Base-by-base conservation (phyloP, 192 early-diverging fungal species). In the Podila clonocystis region DNA sequence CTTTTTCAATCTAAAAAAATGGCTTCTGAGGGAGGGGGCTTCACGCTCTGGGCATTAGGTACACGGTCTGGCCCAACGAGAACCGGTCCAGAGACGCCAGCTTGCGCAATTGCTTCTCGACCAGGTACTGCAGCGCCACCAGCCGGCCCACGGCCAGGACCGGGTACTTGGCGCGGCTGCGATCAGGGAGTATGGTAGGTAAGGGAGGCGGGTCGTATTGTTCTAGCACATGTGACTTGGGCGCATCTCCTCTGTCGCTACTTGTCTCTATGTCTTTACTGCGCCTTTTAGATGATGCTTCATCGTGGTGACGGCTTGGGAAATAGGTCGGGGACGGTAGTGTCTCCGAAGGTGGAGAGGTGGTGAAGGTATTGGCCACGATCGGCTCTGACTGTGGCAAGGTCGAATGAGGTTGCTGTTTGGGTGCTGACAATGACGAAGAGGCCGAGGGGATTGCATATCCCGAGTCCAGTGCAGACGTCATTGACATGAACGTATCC, bases 121-220 rank as follows among this genome's bases (percentile, higher is more conserved):
- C 62, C 50, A 72, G 52, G 62, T 34, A 72, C 50, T 72, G 70
- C 17, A 72, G 36, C 15, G 70, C 70, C 49, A 63, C 30, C 61
- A 72, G 11, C 8, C 34, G 49, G 9, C 61, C 62, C 17, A 63
- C 62, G 0, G 62, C 62, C 4, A 58, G 26, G 24, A 63, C 41
- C 17, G 62, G 70, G n/a, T 71, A 57, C 9, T 57, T 52, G 9
- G 61, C 20, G 28, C 62, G 63, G 1, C 13, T 19, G 0, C 48
- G 34, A 31, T 55, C 50, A 9, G 19, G 6, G 36, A 20, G n/a
- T 29, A 24, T 3, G 34, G n/a, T 1, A 30, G 55, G 9, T 20
- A 58, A 8, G 2, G 26, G 29, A n/a, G 26, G 2, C 11, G 58
- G 31, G 19, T 50, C 45, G 5, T 33, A 8, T 41, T 69, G 30